Conservation (phyloP, 257 asterid genomes). For the Fraxinus quadrangulata region DNA sequence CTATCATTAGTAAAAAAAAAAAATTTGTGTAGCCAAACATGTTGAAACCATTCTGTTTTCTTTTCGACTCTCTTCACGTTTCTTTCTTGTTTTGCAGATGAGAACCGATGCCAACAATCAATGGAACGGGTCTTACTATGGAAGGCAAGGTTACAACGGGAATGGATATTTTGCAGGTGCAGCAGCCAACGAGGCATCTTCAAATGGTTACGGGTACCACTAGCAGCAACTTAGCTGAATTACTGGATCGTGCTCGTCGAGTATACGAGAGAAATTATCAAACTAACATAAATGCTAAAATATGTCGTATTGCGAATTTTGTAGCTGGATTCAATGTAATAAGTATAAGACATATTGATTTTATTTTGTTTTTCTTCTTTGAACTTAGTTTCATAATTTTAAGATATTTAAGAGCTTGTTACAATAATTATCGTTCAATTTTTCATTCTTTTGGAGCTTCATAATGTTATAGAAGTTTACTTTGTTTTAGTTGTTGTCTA, state of each 20-base stretch:
- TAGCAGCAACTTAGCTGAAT: slow-evolving; percentile 73
- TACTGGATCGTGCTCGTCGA: slow-evolving; percentile 25
- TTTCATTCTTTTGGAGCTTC: slow-evolving; percentile 27
- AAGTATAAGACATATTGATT: slow-evolving; percentile 11
- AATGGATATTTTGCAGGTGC: slow-evolving; percentile 62
- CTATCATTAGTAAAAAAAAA: neutral
- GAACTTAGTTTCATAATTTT: slow-evolving; percentile 30
- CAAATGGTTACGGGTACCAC: slow-evolving; percentile 70
- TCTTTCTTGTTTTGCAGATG: slow-evolving; percentile 41
- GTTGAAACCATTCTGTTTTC: neutral
- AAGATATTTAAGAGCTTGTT: slow-evolving; percentile 26
- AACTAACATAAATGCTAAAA: slow-evolving; percentile 35
- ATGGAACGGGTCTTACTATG: slow-evolving; percentile 64
- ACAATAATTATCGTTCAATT: slow-evolving; percentile 27
- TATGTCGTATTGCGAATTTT: slow-evolving; percentile 51
- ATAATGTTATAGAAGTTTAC: neutral
- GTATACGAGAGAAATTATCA: slow-evolving; percentile 32
- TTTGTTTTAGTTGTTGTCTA: neutral
- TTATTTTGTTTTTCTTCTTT: neutral
- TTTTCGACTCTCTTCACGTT: neutral
- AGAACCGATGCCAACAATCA: slow-evolving; percentile 60
- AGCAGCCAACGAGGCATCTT: slow-evolving; percentile 45
- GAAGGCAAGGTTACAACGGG: slow-evolving; percentile 73
- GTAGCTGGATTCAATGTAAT: slow-evolving; percentile 50
- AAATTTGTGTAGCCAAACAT: neutral